Conservation (phyloP, 768 basidiomycete genomes). For the Suillus discolor region DNA sequence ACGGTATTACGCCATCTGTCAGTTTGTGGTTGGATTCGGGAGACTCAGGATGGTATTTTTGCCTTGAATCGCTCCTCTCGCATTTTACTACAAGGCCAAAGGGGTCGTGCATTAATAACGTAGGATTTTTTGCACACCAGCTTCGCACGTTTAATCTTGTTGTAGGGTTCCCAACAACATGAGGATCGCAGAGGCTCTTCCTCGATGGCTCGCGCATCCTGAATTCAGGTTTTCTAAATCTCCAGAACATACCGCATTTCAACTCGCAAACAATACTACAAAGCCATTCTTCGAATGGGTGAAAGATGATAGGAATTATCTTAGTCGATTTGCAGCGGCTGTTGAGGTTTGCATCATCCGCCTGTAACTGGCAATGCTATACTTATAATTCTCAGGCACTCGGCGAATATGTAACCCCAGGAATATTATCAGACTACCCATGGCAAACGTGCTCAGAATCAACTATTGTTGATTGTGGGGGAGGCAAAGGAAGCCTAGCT, state of each 20-base stretch:
- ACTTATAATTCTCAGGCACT: neutral
- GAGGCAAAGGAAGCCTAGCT: slow-evolving; percentile 42
- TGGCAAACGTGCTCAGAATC: slow-evolving; percentile 37
- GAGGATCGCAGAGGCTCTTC: slow-evolving; percentile 15
- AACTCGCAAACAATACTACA: slow-evolving; percentile 39
- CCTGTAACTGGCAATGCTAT: neutral
- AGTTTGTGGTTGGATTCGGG: slow-evolving; percentile 21
- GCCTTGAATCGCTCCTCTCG: slow-evolving; percentile 21
- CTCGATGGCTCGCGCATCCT: slow-evolving; percentile 17
- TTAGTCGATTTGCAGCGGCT: neutral
- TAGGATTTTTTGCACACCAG: slow-evolving; percentile 8
- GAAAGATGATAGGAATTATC: slow-evolving; percentile 1
- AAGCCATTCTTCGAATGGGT: slow-evolving; percentile 37
- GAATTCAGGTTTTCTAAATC: slow-evolving; percentile 18
- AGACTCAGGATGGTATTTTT: slow-evolving; percentile 20
- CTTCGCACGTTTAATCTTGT: neutral
- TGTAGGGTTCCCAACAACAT: slow-evolving; percentile 18
- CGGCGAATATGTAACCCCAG: slow-evolving; percentile 28
- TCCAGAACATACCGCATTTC: slow-evolving; percentile 37
- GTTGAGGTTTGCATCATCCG: neutral
- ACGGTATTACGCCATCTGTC: slow-evolving; percentile 21
- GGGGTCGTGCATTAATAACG: slow-evolving; percentile 19
- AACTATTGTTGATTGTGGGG: slow-evolving; percentile 44
- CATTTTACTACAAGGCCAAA: slow-evolving; percentile 16
- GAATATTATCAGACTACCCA: slow-evolving; percentile 42